phyloP scores from a whole-genome alignment of 169 alveolate species.

The Condylostoma magnum region DNA sequence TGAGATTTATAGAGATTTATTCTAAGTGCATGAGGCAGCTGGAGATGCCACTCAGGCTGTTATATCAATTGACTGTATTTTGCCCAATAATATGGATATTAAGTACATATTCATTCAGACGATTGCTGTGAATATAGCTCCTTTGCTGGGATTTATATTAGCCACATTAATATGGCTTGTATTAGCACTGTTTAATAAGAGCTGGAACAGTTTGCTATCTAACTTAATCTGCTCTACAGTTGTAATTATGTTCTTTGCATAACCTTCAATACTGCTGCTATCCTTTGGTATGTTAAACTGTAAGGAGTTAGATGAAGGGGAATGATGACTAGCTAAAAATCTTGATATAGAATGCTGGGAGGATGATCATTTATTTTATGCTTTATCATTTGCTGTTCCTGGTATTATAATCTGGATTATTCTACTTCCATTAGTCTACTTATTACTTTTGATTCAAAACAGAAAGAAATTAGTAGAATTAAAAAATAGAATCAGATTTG shows the following conservation, averaged over 20 bases:
- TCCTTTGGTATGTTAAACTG: not conserved
- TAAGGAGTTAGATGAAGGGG: not conserved
- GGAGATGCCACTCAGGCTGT: not conserved
- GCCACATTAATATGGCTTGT: too few relatives aligned
- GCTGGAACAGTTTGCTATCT: too few relatives aligned
- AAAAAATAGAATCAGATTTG: not conserved
- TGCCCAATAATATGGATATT: not conserved
- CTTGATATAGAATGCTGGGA: not conserved
- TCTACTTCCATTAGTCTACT: not conserved
- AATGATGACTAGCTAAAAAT: not conserved
- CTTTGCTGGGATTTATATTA: too few relatives aligned
- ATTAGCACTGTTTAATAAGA: too few relatives aligned
- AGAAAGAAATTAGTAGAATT: not conserved
- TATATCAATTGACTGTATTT: not conserved
- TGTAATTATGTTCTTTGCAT: slow-evolving; percentile 38
- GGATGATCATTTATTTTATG: not conserved
- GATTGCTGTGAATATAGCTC: too few relatives aligned
- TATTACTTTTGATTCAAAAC: not conserved
- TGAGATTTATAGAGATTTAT: not conserved
- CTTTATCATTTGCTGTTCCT: not conserved
- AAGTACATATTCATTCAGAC: too few relatives aligned
- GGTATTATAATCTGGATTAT: not conserved
- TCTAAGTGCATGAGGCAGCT: not conserved
- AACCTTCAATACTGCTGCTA: too few relatives aligned
- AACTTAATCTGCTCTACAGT: slow-evolving; percentile 31